Evolutionary conservation across 805 yeast genomes (phyloP).

Genomic region (Starmerella asiatica): DNA sequence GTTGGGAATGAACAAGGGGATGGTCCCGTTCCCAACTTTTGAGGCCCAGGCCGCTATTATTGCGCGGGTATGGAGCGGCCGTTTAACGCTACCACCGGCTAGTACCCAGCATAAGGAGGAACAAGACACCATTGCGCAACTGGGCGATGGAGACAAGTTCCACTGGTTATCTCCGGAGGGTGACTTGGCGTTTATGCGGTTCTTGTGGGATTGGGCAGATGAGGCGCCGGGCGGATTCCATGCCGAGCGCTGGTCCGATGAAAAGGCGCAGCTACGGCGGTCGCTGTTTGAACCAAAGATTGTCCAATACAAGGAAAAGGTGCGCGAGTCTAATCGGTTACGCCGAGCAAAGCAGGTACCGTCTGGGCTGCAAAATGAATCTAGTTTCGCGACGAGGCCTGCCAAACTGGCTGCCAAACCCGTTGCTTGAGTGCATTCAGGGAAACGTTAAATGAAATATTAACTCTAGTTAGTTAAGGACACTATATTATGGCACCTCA

Average conservation of each 20-base stretch:
- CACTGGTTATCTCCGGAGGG: conserved; percentile 43
- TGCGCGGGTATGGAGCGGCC: conserved; percentile 46
- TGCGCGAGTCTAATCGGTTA: background rate
- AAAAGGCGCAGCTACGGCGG: conserved; percentile 15
- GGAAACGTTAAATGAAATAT: no score
- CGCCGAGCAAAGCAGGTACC: no score
- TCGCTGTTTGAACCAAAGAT: background rate
- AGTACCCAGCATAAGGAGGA: conserved; percentile 36
- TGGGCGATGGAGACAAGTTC: conserved; percentile 37
- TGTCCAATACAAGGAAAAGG: conserved; percentile 4
- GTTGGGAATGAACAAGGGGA: conserved; percentile 35
- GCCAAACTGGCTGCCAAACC: no score
- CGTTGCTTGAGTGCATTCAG: no score
- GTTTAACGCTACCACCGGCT: conserved; percentile 37
- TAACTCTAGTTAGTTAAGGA: no score
- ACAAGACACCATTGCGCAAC: conserved; percentile 26
- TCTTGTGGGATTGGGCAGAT: conserved; percentile 28
- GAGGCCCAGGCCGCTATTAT: conserved; percentile 54
- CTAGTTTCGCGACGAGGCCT: no score
- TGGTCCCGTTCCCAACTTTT: conserved; percentile 25
- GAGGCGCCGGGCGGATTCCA: conserved; percentile 28
- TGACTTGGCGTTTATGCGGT: conserved; percentile 46
- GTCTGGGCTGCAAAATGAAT: no score
- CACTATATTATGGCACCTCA: no score
- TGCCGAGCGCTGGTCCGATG: conserved; percentile 41